These are phyloP conservation scores for Neospermospora avenae DNA, from an alignment of 2,329 filamentous ascomycete species.

Conservation along the genomic window DNA sequence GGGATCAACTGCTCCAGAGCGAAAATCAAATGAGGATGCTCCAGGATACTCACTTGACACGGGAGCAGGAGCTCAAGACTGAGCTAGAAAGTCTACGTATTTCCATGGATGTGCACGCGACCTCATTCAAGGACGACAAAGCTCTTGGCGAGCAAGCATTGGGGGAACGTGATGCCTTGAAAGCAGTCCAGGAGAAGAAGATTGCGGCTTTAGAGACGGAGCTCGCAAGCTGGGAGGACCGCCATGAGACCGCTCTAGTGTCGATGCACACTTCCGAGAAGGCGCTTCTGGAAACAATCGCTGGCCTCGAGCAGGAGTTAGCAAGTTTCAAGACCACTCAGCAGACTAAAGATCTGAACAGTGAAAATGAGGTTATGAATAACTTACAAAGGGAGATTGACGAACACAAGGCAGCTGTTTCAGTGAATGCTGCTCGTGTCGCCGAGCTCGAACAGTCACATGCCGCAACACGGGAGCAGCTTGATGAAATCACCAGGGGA, in stretches of 20 bases:
- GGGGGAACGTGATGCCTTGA: conserved; percentile 24
- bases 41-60: conserved; percentile 66
- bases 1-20: conserved; percentile 82
- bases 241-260: conserved; percentile 68
- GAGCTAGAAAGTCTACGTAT: conserved; percentile 67
- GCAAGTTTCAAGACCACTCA: conserved; percentile 35
- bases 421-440: conserved; percentile 65
- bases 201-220: conserved; percentile 67
- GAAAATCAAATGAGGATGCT: conserved; percentile 76
- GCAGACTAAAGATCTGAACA: conserved; percentile 47
- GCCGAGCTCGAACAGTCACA: conserved; percentile 73
- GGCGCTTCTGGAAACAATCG: conserved; percentile 68
- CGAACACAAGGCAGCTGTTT: conserved; percentile 73
- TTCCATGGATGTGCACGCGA: conserved; percentile 21
- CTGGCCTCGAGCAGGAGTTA: conserved; percentile 64
- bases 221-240: conserved; percentile 69
- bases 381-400: conserved; percentile 72
- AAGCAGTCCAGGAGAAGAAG: conserved; percentile 36
- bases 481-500: conserved; percentile 62
- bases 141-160: conserved; percentile 19
- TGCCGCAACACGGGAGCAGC: conserved; percentile 59
- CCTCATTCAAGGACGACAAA: conserved; percentile 18
- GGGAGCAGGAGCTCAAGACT: conserved; percentile 70
- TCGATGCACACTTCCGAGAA: conserved; percentile 71
- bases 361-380: conserved; percentile 58